Conservation (phyloP, 495 filamentous ascomycete species). For the Penicillium manginii region DNA sequence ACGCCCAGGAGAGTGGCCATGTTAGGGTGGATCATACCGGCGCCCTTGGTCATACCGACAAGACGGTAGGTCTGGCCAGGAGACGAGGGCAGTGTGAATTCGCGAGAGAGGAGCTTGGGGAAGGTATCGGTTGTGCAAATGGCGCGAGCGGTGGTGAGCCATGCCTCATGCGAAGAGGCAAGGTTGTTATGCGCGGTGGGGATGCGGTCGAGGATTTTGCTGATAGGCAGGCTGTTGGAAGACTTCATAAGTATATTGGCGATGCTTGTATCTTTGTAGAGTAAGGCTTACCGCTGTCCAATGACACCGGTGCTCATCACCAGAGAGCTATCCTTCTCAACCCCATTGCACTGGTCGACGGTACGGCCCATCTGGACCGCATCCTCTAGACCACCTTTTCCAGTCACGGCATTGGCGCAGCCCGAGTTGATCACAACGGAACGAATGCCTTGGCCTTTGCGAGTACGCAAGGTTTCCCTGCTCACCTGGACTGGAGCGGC, state of each 20-base stretch:
- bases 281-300: conserved; percentile 71
- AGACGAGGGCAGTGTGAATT: conserved; percentile 84
- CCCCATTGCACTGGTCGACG: conserved; percentile 71
- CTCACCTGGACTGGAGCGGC: conserved; percentile 91
- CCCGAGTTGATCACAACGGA: conserved; percentile 93
- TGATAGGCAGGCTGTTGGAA: conserved; percentile 71
- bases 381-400: conserved; percentile 88
- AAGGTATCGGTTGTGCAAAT: conserved; percentile 99
- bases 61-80: conserved; percentile 74
- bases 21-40: conserved; percentile 99
- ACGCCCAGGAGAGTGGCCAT: conserved; percentile 97
- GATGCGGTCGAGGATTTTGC: conserved; percentile 83
- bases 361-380: conserved; percentile 78
- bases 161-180: conserved; percentile 77
- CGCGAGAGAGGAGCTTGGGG: conserved; percentile 87
- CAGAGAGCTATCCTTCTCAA: conserved; percentile 68
- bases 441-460: conserved; percentile 70
- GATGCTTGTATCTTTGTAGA: not conserved
- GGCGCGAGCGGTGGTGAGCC: conserved; percentile 83
- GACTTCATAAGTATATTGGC: not conserved
- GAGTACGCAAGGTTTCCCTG: conserved; percentile 65
- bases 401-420: conserved; percentile 97
- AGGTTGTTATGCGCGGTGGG: conserved; percentile 72
- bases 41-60: conserved; percentile 96
- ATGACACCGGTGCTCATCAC: conserved; percentile 99